A percentile compares a stretch with the other conserved stretches of the same genome.
phyloP scores from a whole-genome alignment of 169 alveolate genomes.

The Cryptosporidium muris region DNA sequence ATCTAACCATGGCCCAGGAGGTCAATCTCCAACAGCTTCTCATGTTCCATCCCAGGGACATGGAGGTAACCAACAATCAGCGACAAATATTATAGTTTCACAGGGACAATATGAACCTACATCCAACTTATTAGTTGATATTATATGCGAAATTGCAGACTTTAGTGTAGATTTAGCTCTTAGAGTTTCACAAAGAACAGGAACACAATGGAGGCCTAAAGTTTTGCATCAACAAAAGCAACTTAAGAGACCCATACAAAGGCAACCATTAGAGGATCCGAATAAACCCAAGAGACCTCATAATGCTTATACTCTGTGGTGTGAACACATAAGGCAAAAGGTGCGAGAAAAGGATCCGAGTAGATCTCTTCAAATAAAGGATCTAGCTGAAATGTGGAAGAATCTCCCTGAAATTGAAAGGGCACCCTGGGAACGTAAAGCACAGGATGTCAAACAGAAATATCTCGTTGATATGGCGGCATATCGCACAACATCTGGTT shows the following conservation, averaged over 20 bases:
- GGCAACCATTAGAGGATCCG: slow-evolving; percentile 61
- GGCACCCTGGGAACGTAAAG: slow-evolving; percentile 67
- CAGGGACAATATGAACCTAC: slow-evolving; percentile 35
- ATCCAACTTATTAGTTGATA: slow-evolving; percentile 39
- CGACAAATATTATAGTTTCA: slow-evolving; percentile 27
- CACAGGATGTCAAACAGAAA: slow-evolving; percentile 59
- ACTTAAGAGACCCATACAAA: slow-evolving; percentile 39
- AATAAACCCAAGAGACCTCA: slow-evolving; percentile 68
- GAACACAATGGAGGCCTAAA: slow-evolving; percentile 65
- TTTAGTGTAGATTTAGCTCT: slow-evolving; percentile 58
- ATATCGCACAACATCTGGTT: slow-evolving; percentile 59
- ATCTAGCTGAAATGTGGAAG: slow-evolving; percentile 69
- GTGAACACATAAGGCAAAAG: slow-evolving; percentile 65
- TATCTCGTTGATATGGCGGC: slow-evolving; percentile 69
- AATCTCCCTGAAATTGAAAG: slow-evolving; percentile 64
- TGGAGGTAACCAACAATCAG: slow-evolving; percentile 13
- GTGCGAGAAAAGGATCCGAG: slow-evolving; percentile 67
- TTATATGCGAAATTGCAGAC: slow-evolving; percentile 56
- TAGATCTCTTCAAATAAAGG: slow-evolving; percentile 62
- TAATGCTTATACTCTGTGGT: slow-evolving; percentile 69
- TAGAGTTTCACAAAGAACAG: slow-evolving; percentile 56
- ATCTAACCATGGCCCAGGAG: slow-evolving; percentile 24
- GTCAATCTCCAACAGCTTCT: slow-evolving; percentile 48
- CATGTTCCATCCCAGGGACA: slow-evolving; percentile 11
- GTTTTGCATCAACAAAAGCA: slow-evolving; percentile 21